These are phyloP conservation scores for Achaetomium macrosporum DNA, from an alignment of 2,329 filamentous ascomycete genomes.

Conservation along the genomic window DNA sequence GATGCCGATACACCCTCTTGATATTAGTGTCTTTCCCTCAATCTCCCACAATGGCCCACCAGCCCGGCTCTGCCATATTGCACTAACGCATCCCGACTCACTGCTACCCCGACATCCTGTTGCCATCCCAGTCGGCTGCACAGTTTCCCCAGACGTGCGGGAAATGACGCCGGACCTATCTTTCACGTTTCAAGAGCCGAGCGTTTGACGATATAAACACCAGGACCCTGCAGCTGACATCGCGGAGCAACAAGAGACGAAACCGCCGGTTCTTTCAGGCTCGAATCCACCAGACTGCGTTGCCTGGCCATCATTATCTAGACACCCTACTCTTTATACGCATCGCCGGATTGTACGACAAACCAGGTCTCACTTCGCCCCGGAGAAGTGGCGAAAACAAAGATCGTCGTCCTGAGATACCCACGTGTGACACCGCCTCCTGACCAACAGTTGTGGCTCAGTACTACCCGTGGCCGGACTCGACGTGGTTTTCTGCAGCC, in stretches of 20 bases:
- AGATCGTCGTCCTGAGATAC: background rate
- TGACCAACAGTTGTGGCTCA: slow-evolving; percentile 5
- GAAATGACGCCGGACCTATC: background rate
- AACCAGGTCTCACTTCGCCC: background rate
- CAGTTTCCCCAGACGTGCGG: slow-evolving; percentile 5
- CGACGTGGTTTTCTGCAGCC: slow-evolving; percentile 20
- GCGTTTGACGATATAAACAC: slow-evolving; percentile 14
- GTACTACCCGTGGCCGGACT: slow-evolving; percentile 6
- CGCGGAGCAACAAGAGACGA: background rate
- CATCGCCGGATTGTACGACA: background rate
- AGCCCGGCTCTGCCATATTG: slow-evolving; percentile 29
- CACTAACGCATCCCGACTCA: slow-evolving; percentile 25
- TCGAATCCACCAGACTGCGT: background rate
- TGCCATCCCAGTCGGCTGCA: slow-evolving; percentile 12
- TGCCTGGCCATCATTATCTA: background rate
- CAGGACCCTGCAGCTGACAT: slow-evolving; percentile 9
- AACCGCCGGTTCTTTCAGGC: too few relatives aligned
- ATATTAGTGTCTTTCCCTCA: slow-evolving; percentile 24
- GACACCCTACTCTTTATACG: background rate
- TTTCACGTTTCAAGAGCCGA: slow-evolving; percentile 20
- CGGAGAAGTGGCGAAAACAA: too few relatives aligned
- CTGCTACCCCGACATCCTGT: slow-evolving; percentile 17
- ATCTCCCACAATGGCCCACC: slow-evolving; percentile 26
- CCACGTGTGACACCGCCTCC: slow-evolving; percentile 14
- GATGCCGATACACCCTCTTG: slow-evolving; percentile 19